phyloP scores from a whole-genome alignment of 2,329 filamentous ascomycete genomes.

The Claviceps cyperi region DNA sequence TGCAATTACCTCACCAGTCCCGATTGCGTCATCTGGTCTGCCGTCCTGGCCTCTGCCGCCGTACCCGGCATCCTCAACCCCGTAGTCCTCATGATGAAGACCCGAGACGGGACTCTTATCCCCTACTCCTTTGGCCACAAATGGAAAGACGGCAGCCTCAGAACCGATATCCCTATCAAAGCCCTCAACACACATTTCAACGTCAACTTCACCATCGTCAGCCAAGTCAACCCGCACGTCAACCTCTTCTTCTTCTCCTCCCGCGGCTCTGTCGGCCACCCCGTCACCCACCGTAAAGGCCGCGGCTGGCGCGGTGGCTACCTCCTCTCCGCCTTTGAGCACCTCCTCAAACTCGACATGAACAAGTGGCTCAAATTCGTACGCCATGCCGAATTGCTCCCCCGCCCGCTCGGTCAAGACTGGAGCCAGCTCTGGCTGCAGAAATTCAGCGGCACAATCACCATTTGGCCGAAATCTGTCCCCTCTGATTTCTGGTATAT shows the following conservation, averaged over 20 bases:
- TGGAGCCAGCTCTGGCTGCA: conserved; percentile 97
- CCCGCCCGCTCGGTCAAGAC: conserved; percentile 80
- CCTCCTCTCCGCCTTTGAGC: conserved; percentile 79
- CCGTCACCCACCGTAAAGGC: conserved; percentile 84
- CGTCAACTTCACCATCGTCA: conserved; percentile 89
- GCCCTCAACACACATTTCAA: conserved; percentile 94
- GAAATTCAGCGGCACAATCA: conserved; percentile 85
- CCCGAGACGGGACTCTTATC: conserved; percentile 55
- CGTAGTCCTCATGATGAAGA: conserved; percentile 86
- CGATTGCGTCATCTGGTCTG: conserved; percentile 97
- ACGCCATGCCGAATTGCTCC: conserved; percentile 79
- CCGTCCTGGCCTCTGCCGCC: conserved; percentile 84
- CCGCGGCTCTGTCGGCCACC: conserved; percentile 76
- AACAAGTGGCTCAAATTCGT: conserved; percentile 97
- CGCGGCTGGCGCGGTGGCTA: conserved; percentile 94
- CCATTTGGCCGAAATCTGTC: conserved; percentile 80
- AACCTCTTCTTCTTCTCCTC: conserved; percentile 98
- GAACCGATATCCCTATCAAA: conserved; percentile 91
- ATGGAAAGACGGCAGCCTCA: conserved; percentile 92
- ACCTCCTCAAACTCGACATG: conserved; percentile 90
- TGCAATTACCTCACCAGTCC: conserved; percentile 92
- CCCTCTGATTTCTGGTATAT: conserved; percentile 75
- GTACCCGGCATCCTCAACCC: conserved; percentile 94
- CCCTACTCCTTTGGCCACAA: conserved; percentile 97
- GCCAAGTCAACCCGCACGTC: conserved; percentile 88